Evolutionary conservation across 2,329 filamentous ascomycete species (phyloP).

Genomic region (Neofusicoccum cordaticola): DNA sequence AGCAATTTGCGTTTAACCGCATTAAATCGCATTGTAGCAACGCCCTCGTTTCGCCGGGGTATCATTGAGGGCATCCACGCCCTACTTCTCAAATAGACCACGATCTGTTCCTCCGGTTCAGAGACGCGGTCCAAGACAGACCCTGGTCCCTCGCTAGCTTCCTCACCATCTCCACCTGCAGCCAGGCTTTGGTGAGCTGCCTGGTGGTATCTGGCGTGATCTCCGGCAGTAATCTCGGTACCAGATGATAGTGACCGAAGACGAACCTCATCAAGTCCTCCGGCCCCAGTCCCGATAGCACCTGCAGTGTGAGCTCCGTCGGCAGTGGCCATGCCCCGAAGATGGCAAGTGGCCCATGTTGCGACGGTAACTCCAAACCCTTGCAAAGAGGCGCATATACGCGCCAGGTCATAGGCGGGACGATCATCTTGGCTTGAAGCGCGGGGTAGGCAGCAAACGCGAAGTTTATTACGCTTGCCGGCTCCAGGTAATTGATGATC

Average conservation of each 20-base stretch:
- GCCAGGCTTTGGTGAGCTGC: constrained; percentile 14
- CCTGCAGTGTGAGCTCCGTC: constrained; percentile 33
- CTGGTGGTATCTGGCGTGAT: background rate
- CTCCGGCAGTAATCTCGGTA: background rate
- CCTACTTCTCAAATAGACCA: background rate
- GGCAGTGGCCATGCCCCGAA: constrained; percentile 25
- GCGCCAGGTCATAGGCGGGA: constrained; percentile 27
- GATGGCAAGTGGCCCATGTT: background rate
- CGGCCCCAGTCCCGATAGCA: constrained; percentile 30
- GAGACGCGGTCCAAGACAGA: background rate
- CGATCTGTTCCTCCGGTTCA: constrained; percentile 5
- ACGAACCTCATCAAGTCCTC: constrained; percentile 34
- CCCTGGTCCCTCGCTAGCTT: background rate
- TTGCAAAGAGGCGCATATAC: constrained; percentile 20
- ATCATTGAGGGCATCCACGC: background rate
- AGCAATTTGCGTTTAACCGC: background rate
- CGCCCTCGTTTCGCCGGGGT: background rate
- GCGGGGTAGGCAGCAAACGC: constrained; percentile 47
- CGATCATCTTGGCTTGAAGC: constrained; percentile 38
- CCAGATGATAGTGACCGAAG: constrained; percentile 9
- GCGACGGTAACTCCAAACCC: constrained; percentile 18
- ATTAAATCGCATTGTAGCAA: background rate
- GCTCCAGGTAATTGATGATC: constrained; percentile 42
- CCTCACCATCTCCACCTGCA: constrained; percentile 16
- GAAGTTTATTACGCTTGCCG: constrained; percentile 44